Evolutionary conservation across 352 stramenopile genomes (phyloP), one percentile per base, ranked within the genome.

Genomic region (Phytophthora agathidicida): DNA sequence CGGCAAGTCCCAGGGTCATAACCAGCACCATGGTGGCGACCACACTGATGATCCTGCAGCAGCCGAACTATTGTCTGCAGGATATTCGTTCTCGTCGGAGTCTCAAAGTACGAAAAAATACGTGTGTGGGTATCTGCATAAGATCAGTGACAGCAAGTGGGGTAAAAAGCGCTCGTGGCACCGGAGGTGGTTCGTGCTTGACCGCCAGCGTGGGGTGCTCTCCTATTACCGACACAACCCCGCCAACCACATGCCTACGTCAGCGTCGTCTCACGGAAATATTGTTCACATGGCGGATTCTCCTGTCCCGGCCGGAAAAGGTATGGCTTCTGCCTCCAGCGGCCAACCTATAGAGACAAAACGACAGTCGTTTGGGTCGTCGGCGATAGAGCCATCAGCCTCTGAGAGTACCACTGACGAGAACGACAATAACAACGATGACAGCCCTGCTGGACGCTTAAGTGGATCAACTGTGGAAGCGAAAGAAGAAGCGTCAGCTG

Each of bases 111-210:
- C 78, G 35, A 88, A 88, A 27, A 82, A 90, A 49, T 92, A 91
- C 42, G 83, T 93, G 7, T 91, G 83, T 20, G 86, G 86, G 1
- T 94, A 94, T 38, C 35, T 94, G 11, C 81, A 94, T 69, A 94
- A 94, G 60, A 83, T 94, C 24, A 93, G 83, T 44, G 86, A 94
- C 51, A 83, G 83, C 43, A 94, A 93, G 46, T 93, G 83, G 81
- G 77, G 81, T 0, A 75, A 93, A 44, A 75, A 94, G 50, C 77
- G 83, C 0, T 88, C 82, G 27, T 94, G 86, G 86, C 83, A 94
- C 55, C 77, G 80, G n/a, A 68, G 86, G 32, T 94, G 86, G 86
- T 94, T 94, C 27, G 86, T 94, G 19, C 70, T 94, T 9, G 86
- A 94, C 46, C 67, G 83, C 5, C 83, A 90, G 37, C 71, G 75